Evolutionary conservation across 306 rosid genomes (phyloP).

Genomic region (Medicago truncatula): DNA sequence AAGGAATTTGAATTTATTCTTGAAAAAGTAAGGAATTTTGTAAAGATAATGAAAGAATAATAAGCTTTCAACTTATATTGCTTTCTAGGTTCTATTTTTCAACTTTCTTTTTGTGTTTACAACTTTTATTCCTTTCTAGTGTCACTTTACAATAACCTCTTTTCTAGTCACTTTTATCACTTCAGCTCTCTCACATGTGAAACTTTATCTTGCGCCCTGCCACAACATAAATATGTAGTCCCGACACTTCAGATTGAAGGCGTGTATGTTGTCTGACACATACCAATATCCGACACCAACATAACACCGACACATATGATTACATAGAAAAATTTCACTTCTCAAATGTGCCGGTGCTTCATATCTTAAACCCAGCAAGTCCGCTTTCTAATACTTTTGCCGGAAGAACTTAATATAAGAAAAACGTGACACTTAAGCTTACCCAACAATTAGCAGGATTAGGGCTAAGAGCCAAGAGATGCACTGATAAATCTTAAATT

Average conservation of each 20-base stretch:
- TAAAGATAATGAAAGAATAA: too few relatives aligned
- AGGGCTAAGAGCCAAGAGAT: conserved; percentile 73
- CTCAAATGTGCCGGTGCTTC: background rate
- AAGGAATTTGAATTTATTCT: too few relatives aligned
- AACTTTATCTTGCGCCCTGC: background rate
- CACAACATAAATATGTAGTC: background rate
- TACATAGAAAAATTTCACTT: too few relatives aligned
- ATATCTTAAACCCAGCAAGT: background rate
- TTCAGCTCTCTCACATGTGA: too few relatives aligned
- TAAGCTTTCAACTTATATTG: too few relatives aligned
- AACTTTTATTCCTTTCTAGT: too few relatives aligned
- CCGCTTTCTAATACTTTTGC: background rate
- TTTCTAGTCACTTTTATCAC: too few relatives aligned
- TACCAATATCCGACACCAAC: too few relatives aligned
- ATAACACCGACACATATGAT: background rate
- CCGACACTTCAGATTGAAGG: background rate
- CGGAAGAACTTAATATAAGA: conserved; percentile 8
- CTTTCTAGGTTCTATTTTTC: too few relatives aligned
- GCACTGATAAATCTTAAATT: conserved; percentile 86
- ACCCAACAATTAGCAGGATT: conserved; percentile 74
- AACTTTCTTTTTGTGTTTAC: too few relatives aligned
- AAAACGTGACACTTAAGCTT: conserved; percentile 38
- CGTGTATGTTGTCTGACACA: background rate
- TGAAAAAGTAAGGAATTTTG: too few relatives aligned
- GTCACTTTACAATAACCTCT: too few relatives aligned